phyloP scores from a whole-genome alignment of 495 filamentous ascomycete genomes.

The Xylaria scruposa region DNA sequence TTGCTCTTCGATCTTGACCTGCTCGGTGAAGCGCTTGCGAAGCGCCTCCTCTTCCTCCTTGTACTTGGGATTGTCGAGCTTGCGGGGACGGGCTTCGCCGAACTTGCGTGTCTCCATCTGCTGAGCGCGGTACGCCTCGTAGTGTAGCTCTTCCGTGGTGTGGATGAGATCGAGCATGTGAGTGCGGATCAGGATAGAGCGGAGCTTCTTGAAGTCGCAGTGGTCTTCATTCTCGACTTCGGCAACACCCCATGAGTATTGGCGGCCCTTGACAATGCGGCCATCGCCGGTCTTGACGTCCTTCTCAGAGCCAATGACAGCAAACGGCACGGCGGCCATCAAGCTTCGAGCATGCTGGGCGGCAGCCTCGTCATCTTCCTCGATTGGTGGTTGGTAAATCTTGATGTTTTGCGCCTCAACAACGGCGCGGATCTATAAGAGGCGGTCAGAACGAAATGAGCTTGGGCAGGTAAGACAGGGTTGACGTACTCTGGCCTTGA shows the following conservation, averaged over 20 bases:
- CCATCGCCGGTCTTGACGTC: conserved; percentile 96
- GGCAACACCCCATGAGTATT: conserved; percentile 98
- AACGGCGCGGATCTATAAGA: conserved; percentile 81
- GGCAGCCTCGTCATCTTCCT: conserved; percentile 97
- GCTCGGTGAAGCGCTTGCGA: conserved; percentile 98
- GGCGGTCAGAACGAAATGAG: conserved; percentile 32
- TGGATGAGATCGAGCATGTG: conserved; percentile 99
- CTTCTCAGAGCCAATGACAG: conserved; percentile 98
- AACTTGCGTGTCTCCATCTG: conserved; percentile 99
- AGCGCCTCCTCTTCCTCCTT: conserved; percentile 99
- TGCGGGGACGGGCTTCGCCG: conserved; percentile 93
- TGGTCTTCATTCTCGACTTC: conserved; percentile 99
- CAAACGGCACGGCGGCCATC: conserved; percentile 97
- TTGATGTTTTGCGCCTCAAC: conserved; percentile 99
- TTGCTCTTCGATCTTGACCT: conserved; percentile 99
- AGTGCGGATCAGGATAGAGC: conserved; percentile 98
- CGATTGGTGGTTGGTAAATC: conserved; percentile 96
- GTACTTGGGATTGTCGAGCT: conserved; percentile 99
- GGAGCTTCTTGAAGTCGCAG: conserved; percentile 99
- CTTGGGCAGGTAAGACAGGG: conserved; percentile 19
- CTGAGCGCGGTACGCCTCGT: conserved; percentile 97
- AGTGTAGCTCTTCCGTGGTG: conserved; percentile 98
- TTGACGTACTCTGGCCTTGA: conserved; percentile 86
- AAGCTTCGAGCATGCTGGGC: conserved; percentile 91
- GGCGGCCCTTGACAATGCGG: conserved; percentile 96